Evolutionary conservation across 2,329 filamentous ascomycete genomes (phyloP).

Genomic region (Mycosphaerelloides madeirae): DNA sequence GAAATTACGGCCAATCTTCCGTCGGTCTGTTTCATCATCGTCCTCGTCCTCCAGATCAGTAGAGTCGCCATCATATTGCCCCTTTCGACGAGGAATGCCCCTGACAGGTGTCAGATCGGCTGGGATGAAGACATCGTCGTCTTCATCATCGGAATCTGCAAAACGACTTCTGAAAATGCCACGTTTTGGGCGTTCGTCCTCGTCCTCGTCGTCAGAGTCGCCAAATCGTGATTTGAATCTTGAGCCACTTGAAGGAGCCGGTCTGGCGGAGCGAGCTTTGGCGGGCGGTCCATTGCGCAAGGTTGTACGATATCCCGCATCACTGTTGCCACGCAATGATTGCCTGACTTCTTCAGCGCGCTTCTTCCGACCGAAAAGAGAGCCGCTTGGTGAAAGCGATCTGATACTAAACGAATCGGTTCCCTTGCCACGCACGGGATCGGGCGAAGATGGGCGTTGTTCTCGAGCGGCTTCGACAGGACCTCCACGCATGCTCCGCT

Average conservation of each 20-base stretch:
- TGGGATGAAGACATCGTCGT: slow-evolving; percentile 43
- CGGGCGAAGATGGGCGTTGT: slow-evolving; percentile 39
- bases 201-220: slow-evolving; percentile 62
- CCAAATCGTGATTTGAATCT: slow-evolving; percentile 55
- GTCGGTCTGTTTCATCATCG: slow-evolving; percentile 39
- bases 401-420: slow-evolving; percentile 55
- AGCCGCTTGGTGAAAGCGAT: slow-evolving; percentile 63
- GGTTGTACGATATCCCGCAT: slow-evolving; percentile 18
- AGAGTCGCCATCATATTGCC: slow-evolving; percentile 54
- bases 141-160: slow-evolving; percentile 48
- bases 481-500: slow-evolving; percentile 64
- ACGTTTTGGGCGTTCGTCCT: slow-evolving; percentile 23
- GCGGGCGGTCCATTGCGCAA: slow-evolving; percentile 17
- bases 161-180: slow-evolving; percentile 44
- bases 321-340: slow-evolving; percentile 26
- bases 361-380: slow-evolving; percentile 41
- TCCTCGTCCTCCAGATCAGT: slow-evolving; percentile 48
- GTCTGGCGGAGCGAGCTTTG: slow-evolving; percentile 5
- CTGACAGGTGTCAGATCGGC: slow-evolving; percentile 50
- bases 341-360: slow-evolving; percentile 21
- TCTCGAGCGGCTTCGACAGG: slow-evolving; percentile 35
- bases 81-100: slow-evolving; percentile 55
- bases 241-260: slow-evolving; percentile 6
- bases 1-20: slow-evolving; percentile 18
- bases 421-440: slow-evolving; percentile 23